Percentiles rank a stretch among this genome's conserved stretches.
Conservation (phyloP, 495 filamentous ascomycete genomes). For the Talaromyces nanjingensis region DNA sequence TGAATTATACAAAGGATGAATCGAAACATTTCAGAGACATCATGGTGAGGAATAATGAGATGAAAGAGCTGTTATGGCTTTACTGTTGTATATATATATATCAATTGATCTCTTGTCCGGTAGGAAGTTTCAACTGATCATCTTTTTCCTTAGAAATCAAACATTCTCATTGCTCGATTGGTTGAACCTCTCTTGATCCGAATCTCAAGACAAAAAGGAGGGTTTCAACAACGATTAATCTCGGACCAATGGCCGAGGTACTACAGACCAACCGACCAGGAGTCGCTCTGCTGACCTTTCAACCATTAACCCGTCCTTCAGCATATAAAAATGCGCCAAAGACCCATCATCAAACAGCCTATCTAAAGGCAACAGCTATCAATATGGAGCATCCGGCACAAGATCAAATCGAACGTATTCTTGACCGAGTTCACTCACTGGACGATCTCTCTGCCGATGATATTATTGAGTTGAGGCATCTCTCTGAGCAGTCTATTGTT, state of each 20-base stretch:
- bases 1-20: background rate
- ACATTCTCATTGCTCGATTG: background rate
- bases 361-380: background rate
- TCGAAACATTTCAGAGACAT: background rate
- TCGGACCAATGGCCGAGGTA: background rate
- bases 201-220: background rate
- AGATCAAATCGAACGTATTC: background rate
- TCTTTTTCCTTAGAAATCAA: background rate
- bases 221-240: background rate
- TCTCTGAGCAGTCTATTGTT: background rate
- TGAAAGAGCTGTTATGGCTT: background rate
- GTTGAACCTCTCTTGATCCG: background rate
- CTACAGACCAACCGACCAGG: background rate
- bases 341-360: no score
- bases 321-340: background rate
- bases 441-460: background rate
- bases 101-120: background rate
- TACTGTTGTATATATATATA: background rate
- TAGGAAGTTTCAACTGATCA: background rate
- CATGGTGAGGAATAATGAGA: background rate
- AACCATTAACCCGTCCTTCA: background rate
- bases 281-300: background rate
- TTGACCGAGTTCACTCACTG: background rate
- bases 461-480: background rate
- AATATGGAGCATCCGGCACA: background rate